phyloP scores from a whole-genome alignment of 495 filamentous ascomycete genomes.

The Penicillium maclennaniae region DNA sequence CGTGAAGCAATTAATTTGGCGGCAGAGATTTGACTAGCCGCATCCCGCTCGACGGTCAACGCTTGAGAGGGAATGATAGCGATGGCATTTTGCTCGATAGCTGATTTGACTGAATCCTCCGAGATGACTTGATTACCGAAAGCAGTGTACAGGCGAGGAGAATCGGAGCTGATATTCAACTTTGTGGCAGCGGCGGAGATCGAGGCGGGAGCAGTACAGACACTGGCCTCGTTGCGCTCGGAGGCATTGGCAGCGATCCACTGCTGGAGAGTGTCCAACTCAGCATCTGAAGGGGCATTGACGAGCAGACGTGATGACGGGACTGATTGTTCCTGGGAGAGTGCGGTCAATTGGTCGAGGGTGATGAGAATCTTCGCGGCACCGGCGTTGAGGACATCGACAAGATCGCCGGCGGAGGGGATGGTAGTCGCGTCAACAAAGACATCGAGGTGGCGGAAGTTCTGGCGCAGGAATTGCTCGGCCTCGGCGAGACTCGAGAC shows the following conservation, averaged over 20 bases:
- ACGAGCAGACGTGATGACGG: slow-evolving; percentile 56
- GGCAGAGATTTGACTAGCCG: slow-evolving; percentile 58
- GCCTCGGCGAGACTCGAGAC: slow-evolving; percentile 55
- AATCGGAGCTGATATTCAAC: slow-evolving; percentile 35
- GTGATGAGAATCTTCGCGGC: slow-evolving; percentile 83
- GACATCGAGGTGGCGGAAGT: slow-evolving; percentile 61
- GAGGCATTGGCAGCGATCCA: slow-evolving; percentile 38
- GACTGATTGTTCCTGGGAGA: slow-evolving; percentile 51
- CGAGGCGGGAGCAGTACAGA: slow-evolving; percentile 47
- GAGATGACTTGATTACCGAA: slow-evolving; percentile 32
- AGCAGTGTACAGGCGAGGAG: slow-evolving; percentile 36
- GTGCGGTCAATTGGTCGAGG: slow-evolving; percentile 56
- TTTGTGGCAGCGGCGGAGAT: slow-evolving; percentile 47
- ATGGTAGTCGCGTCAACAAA: slow-evolving; percentile 77
- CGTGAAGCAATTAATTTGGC: slow-evolving; percentile 63
- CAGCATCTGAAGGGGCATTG: slow-evolving; percentile 34
- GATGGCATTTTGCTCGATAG: slow-evolving; percentile 59
- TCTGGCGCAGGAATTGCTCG: slow-evolving; percentile 65
- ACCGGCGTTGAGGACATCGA: slow-evolving; percentile 79
- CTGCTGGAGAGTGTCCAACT: slow-evolving; percentile 34
- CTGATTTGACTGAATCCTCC: slow-evolving; percentile 46
- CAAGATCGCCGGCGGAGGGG: slow-evolving; percentile 61
- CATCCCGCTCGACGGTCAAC: slow-evolving; percentile 62
- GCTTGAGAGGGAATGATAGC: slow-evolving; percentile 70
- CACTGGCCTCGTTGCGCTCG: slow-evolving; percentile 51